A percentile compares a stretch with the other conserved stretches of the same genome.
Conservation (phyloP, 805 yeast genomes). For the Candida krabiensis region DNA sequence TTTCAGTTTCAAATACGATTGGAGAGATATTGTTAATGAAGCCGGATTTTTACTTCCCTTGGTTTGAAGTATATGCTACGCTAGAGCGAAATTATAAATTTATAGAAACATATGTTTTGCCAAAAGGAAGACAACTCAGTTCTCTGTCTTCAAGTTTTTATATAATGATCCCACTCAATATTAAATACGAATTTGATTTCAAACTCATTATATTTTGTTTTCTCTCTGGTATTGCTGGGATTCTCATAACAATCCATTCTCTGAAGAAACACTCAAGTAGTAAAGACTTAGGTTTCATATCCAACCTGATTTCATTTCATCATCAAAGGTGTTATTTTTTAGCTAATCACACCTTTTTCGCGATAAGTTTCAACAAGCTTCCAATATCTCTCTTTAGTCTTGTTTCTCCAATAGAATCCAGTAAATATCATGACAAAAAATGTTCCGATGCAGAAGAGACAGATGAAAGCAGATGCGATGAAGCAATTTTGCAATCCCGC, state of each 20-base stretch:
- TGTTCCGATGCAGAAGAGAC: constrained; percentile 46
- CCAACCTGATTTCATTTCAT: too few relatives aligned
- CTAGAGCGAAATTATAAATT: too few relatives aligned
- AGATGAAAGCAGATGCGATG: constrained; percentile 54
- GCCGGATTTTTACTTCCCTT: constrained; percentile 27
- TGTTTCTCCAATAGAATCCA: constrained; percentile 38
- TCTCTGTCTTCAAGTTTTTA: too few relatives aligned
- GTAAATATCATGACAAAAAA: constrained; percentile 41
- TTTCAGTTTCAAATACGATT: constrained; percentile 19
- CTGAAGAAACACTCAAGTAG: too few relatives aligned
- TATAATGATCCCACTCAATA: too few relatives aligned
- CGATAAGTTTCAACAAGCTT: constrained; percentile 29
- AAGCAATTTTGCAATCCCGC: constrained; percentile 57
- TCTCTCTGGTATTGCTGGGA: too few relatives aligned
- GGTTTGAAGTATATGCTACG: constrained; percentile 13
- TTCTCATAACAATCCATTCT: too few relatives aligned
- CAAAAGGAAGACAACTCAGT: too few relatives aligned
- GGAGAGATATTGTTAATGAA: constrained; percentile 29
- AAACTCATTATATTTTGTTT: too few relatives aligned
- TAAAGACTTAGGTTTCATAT: too few relatives aligned
- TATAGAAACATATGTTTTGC: too few relatives aligned
- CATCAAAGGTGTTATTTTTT: too few relatives aligned
- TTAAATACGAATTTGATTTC: neutral
- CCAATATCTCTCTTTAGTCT: constrained; percentile 36
- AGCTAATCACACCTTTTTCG: constrained; percentile 18